These are phyloP conservation scores for Pulicaria dysenterica DNA, from an alignment of 129 eudicot genomes.

Conservation along the genomic window DNA sequence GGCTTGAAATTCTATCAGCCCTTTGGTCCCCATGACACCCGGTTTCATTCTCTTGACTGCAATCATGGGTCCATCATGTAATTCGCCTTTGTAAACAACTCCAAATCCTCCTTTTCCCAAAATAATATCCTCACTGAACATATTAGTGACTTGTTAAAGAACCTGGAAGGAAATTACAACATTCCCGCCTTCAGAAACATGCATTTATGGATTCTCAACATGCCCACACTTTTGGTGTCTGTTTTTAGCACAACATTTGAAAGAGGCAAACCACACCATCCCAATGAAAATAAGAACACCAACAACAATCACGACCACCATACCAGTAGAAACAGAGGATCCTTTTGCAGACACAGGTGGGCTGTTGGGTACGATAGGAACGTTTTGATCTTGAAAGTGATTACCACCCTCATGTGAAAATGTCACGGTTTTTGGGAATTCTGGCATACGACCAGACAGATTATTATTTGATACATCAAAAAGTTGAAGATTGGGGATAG, in stretches of 20 bases:
- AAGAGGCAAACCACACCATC: slow-evolving; percentile 50
- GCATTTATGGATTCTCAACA: slow-evolving; percentile 54
- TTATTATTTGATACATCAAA: slow-evolving; percentile 62
- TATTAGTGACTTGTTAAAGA: slow-evolving; percentile 53
- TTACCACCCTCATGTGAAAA: slow-evolving; percentile 45
- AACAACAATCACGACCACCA: slow-evolving; percentile 49
- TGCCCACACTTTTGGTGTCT: slow-evolving; percentile 52
- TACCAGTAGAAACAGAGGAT: slow-evolving; percentile 42
- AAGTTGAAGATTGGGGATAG: slow-evolving; percentile 38
- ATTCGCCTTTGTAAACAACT: slow-evolving; percentile 57
- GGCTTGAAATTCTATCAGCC: slow-evolving; percentile 61
- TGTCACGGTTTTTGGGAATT: slow-evolving; percentile 35
- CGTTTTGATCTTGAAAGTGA: slow-evolving; percentile 32
- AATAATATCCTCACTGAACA: slow-evolving; percentile 49
- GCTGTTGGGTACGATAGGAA: slow-evolving; percentile 22
- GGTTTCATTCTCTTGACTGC: slow-evolving; percentile 71
- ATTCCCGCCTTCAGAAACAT: slow-evolving; percentile 65
- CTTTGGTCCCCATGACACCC: slow-evolving; percentile 51
- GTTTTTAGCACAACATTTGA: slow-evolving; percentile 55
- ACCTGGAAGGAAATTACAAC: slow-evolving; percentile 62
- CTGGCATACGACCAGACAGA: slow-evolving; percentile 47
- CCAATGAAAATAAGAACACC: slow-evolving; percentile 54
- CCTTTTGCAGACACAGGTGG: slow-evolving; percentile 36
- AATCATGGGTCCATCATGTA: slow-evolving; percentile 61
- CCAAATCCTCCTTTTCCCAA: slow-evolving; percentile 71